Conservation (phyloP, 73 alveolate species). For the Paramecium biaurelia region DNA sequence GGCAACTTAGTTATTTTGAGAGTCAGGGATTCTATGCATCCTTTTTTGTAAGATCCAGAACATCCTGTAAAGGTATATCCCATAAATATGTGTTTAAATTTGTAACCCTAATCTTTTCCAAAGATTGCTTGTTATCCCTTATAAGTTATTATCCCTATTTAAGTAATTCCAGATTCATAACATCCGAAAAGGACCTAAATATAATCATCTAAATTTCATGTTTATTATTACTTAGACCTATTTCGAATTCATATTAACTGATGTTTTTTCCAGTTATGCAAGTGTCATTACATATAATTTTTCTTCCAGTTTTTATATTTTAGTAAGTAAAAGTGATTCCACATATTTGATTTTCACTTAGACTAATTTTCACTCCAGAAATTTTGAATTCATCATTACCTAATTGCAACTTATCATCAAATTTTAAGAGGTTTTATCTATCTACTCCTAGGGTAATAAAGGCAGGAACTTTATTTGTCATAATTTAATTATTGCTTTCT, state of each 20-base stretch:
- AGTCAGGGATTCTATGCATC: neutral
- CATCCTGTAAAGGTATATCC: neutral
- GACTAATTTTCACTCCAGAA: neutral
- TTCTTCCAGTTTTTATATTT: neutral
- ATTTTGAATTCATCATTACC: neutral
- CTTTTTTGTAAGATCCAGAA: neutral
- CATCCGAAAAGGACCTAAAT: conserved; percentile 2
- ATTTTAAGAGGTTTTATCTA: neutral
- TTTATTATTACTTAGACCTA: neutral
- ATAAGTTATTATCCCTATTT: conserved; percentile 20
- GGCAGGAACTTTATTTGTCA: neutral
- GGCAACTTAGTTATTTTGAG: neutral
- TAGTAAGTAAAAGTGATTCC: neutral
- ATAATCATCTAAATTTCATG: neutral
- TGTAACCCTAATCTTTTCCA: neutral
- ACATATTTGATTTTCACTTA: neutral
- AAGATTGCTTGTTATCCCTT: neutral
- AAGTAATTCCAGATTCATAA: neutral
- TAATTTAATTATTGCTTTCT: neutral
- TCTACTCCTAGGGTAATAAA: neutral
- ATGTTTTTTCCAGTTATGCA: neutral
- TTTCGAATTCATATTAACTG: neutral
- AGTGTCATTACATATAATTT: neutral
- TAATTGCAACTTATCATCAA: neutral
- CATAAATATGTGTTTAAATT: neutral